phyloP scores from a whole-genome alignment of 129 eudicot genomes.

The Flaveria bidentis region DNA sequence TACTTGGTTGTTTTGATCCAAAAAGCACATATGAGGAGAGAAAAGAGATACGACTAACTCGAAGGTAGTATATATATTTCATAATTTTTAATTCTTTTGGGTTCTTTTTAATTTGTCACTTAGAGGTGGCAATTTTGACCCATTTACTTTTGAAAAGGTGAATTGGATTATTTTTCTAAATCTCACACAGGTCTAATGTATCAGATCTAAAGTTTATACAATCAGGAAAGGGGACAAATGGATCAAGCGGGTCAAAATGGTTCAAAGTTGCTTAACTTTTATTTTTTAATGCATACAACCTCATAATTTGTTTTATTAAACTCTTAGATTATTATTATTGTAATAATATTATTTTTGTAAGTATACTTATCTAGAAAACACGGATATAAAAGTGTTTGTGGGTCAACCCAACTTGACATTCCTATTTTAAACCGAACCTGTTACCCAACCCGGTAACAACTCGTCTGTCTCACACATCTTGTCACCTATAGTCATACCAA shows the following conservation, averaged over 20 bases:
- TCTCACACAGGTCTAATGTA: background rate
- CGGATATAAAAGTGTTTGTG: background rate
- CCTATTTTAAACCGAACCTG: background rate
- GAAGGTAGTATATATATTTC: slow-evolving; percentile 51
- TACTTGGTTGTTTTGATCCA: slow-evolving; percentile 92
- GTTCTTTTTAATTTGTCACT: background rate
- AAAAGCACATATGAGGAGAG: slow-evolving; percentile 79
- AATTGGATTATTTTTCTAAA: background rate
- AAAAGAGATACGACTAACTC: slow-evolving; percentile 56
- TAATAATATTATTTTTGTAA: background rate
- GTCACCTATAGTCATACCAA: background rate
- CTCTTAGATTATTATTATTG: background rate
- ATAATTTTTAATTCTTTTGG: background rate
- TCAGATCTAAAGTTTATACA: slow-evolving; percentile 13
- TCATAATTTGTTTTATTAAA: background rate
- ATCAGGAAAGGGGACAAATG: background rate
- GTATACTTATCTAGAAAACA: background rate
- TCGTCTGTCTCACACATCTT: background rate
- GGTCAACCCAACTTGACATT: background rate
- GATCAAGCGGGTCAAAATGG: background rate
- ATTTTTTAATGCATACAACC: background rate
- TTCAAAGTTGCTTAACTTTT: background rate
- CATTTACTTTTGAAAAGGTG: background rate
- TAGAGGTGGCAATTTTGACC: slow-evolving; percentile 61
- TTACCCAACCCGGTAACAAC: background rate